A percentile compares a stretch with the other conserved stretches of the same genome.
Evolutionary conservation across 2,329 filamentous ascomycete species (phyloP).

Genomic region (Botrytis aclada): DNA sequence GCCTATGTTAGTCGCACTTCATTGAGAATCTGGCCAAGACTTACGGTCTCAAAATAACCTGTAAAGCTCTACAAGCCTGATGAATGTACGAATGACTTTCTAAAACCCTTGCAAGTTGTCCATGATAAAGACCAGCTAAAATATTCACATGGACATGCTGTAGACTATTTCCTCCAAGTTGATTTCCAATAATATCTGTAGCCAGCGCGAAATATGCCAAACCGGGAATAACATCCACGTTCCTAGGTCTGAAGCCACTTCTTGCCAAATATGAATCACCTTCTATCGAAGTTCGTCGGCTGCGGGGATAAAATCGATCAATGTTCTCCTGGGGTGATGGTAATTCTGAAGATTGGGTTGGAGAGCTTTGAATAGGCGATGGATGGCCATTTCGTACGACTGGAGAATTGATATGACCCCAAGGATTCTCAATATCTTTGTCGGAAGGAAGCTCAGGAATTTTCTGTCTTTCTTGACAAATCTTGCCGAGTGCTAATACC

Average conservation of each 20-base stretch:
- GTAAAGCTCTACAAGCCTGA: conserved; percentile 54
- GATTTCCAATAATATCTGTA: conserved; percentile 79
- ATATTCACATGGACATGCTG: conserved; percentile 82
- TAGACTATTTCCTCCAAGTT: conserved; percentile 76
- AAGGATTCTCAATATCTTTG: conserved; percentile 24
- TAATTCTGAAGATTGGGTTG: conserved; percentile 45
- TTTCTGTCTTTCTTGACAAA: conserved; percentile 58
- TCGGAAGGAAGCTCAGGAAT: conserved; percentile 57
- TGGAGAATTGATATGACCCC: conserved; percentile 28
- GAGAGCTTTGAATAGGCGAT: conserved; percentile 56
- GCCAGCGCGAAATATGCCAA: conserved; percentile 87
- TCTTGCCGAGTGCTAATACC: conserved; percentile 81
- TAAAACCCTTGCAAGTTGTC: conserved; percentile 80
- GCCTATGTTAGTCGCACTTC: conserved; percentile 9
- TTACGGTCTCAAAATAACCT: conserved; percentile 70
- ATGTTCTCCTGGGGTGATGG: conserved; percentile 49
- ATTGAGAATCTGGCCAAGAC: neutral
- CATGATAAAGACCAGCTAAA: conserved; percentile 82
- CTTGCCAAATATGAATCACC: conserved; percentile 27
- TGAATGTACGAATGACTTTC: conserved; percentile 71
- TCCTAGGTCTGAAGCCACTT: conserved; percentile 44
- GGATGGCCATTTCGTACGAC: conserved; percentile 49
- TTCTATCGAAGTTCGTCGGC: conserved; percentile 53
- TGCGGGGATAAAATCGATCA: conserved; percentile 40
- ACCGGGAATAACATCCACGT: conserved; percentile 83